Conservation (phyloP, 2,329 filamentous ascomycete species). For the Trichophyton mentagrophytes region DNA sequence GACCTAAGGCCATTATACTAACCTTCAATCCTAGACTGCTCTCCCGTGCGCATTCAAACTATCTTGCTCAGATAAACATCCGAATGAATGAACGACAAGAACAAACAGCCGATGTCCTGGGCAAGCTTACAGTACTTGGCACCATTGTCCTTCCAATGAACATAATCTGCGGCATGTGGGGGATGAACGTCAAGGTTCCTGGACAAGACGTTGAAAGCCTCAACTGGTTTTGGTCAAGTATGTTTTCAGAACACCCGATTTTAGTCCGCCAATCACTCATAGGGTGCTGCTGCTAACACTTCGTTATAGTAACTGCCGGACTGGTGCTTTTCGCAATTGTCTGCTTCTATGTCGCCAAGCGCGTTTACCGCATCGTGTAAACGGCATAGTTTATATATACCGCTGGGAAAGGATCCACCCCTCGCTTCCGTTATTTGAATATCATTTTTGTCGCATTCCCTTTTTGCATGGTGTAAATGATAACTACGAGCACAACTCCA, state of each 20-base stretch:
- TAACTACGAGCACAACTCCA: neutral
- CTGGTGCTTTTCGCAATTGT: conserved; percentile 64
- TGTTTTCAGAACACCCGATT: conserved; percentile 26
- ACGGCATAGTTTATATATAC: neutral
- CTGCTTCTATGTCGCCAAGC: conserved; percentile 73
- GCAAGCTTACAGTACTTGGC: conserved; percentile 86
- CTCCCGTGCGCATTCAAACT: conserved; percentile 84
- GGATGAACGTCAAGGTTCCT: conserved; percentile 95
- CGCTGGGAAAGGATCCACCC: neutral
- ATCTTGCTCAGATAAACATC: conserved; percentile 98
- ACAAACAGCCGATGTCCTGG: conserved; percentile 85
- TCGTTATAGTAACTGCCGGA: conserved; percentile 49
- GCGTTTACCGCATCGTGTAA: conserved; percentile 58
- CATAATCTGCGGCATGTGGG: conserved; percentile 96
- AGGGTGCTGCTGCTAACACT: conserved; percentile 16
- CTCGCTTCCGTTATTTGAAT: neutral
- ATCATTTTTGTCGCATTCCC: neutral
- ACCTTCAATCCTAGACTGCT: conserved; percentile 50
- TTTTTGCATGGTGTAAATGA: neutral
- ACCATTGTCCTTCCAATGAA: conserved; percentile 99
- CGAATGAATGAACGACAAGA: conserved; percentile 97
- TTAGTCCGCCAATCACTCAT: neutral
- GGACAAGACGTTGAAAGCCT: conserved; percentile 75
- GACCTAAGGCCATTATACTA: conserved; percentile 6
- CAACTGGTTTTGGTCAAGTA: conserved; percentile 57